phyloP scores from a whole-genome alignment of 352 stramenopile species.

The Peronospora farinosa region DNA sequence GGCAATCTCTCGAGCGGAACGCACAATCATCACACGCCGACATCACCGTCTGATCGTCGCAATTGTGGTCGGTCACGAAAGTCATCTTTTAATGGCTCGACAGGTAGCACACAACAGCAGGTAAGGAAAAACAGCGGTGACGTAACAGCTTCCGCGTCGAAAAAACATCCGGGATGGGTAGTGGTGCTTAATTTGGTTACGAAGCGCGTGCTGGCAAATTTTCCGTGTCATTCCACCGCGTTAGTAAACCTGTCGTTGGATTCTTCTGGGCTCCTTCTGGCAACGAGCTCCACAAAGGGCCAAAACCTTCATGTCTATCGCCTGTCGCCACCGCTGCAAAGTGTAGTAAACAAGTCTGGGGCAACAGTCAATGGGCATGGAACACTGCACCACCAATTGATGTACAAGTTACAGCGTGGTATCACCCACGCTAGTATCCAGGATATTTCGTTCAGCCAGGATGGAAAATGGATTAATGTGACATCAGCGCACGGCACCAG shows the following conservation, averaged over 20 bases:
- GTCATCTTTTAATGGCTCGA: constrained; percentile 13
- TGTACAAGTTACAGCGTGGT: constrained; percentile 85
- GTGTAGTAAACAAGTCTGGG: constrained; percentile 25
- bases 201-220: constrained; percentile 58
- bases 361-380: constrained; percentile 13
- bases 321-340: constrained; percentile 52
- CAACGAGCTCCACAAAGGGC: constrained; percentile 75
- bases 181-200: constrained; percentile 63
- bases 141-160: constrained; percentile 14
- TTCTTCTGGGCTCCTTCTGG: constrained; percentile 63
- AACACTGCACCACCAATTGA: constrained; percentile 36
- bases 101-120: constrained; percentile 5
- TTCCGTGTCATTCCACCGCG: constrained; percentile 66
- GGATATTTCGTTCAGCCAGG: constrained; percentile 73
- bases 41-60: constrained; percentile 14
- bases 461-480: constrained; percentile 83
- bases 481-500: constrained; percentile 81
- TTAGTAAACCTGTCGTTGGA: constrained; percentile 76
- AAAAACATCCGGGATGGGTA: constrained; percentile 48
- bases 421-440: constrained; percentile 84
- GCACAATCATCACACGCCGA: constrained; percentile 8
- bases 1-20: constrained; percentile 23
- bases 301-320: constrained; percentile 85
- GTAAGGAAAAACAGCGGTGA: constrained; percentile 11
- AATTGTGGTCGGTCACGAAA: constrained; percentile 13